Base-by-base conservation (phyloP, 345 rosid genomes). In the Populus ilicifolia region DNA sequence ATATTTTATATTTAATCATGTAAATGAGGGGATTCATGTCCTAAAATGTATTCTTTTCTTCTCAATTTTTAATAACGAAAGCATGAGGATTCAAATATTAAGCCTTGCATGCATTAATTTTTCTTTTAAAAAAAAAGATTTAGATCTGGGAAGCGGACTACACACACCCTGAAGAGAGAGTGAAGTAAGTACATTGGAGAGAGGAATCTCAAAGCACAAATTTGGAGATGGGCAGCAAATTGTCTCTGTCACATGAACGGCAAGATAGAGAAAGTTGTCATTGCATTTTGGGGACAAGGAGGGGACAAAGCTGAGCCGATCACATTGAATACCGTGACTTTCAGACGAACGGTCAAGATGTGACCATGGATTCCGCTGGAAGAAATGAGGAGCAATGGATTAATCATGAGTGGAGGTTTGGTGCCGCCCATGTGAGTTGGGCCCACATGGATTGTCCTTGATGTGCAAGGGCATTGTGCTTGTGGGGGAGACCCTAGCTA, bases 271-370 rank as follows among this genome's bases (percentile, higher is more conserved):
- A 69, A 18, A 23, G 30, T 8, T 88, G 90, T 80, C 89, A 38
- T 29, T 66, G 16, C 23, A 69, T 17, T 65, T 16, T 23, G 78
- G 87, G 84, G 90, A 88, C 89, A 89, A 39, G 74, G 36, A 71
- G 56, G 48, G 84, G 91, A 87, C 93, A 88, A 77, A 38, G 50
- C 67, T 50, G 52, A 73, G 80, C 83, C 81, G 83, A 81, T 71
- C 79, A 73, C 63, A 68, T 76, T 25, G 80, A 81, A 72, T 75
- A 78, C 85, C 72, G 61, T 50, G 81, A 72, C 71, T 59, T 50
- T 13, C 52, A 8, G 80, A 75, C 80, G 6, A 18, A 82, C 87
- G 86, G 78, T 17, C 67, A 48, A 18, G 36, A 75, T 80, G 18
- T 23, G 21, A 43, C 20, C 33, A 74, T 12, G 71, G 44, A 25